A percentile compares a stretch with the other conserved stretches of the same genome.
phyloP scores from a whole-genome alignment of 2,329 filamentous ascomycete species.

The Lojkania enalia region DNA sequence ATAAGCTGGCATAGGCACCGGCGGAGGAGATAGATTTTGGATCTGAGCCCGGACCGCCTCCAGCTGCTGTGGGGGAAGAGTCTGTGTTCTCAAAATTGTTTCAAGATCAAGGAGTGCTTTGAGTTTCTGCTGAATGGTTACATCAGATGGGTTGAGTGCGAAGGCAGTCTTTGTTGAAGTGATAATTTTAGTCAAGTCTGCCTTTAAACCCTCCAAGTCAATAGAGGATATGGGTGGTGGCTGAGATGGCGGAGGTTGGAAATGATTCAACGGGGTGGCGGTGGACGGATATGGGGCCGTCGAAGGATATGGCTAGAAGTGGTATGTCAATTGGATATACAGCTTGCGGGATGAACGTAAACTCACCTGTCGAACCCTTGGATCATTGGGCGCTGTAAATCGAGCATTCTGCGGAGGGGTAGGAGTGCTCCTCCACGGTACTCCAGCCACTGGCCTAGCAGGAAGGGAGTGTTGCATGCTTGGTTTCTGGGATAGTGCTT shows the following conservation, averaged over 20 bases:
- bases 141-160: slow-evolving; percentile 74
- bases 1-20: slow-evolving; percentile 42
- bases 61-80: slow-evolving; percentile 78
- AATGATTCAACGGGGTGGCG: slow-evolving; percentile 8
- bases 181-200: slow-evolving; percentile 81
- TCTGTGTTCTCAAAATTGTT: slow-evolving; percentile 74
- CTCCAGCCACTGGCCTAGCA: slow-evolving; percentile 39
- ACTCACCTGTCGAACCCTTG: slow-evolving; percentile 43
- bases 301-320: no score
- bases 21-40: slow-evolving; percentile 69
- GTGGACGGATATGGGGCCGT: neutral
- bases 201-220: slow-evolving; percentile 68
- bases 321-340: no score
- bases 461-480: slow-evolving; percentile 48
- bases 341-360: neutral
- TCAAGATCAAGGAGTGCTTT: slow-evolving; percentile 86
- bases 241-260: neutral
- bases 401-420: slow-evolving; percentile 64
- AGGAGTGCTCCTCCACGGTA: slow-evolving; percentile 69
- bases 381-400: slow-evolving; percentile 38
- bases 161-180: slow-evolving; percentile 72
- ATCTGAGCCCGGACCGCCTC: slow-evolving; percentile 85
- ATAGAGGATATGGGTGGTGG: slow-evolving; percentile 32
- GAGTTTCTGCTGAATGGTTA: slow-evolving; percentile 74
- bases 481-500: slow-evolving; percentile 55